Evolutionary conservation across 1,284 basidiomycete species (phyloP), one percentile per base, ranked within the genome.

Genomic region (Papiliotrema laurentii): DNA sequence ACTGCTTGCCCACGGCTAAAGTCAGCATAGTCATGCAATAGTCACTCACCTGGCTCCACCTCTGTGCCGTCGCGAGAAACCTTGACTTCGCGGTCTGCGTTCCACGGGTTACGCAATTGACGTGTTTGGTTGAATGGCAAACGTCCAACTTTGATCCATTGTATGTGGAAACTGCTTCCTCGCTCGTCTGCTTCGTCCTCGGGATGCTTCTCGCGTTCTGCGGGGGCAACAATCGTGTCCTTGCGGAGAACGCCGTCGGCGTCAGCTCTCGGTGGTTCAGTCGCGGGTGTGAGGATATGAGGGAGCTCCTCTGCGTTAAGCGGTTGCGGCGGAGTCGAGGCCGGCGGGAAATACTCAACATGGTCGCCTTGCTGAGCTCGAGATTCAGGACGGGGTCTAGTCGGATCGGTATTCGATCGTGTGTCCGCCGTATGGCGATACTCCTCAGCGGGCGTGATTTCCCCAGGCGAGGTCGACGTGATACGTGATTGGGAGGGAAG

Each of bases 1-100:
- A n/a, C 18, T 36, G 52, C 21, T 7, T 47, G 24, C 14, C 57
- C 43, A 19, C 37, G 38, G 22, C 14, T 35, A 36, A 18, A 6
- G 31, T 44, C 43, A 25, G 27, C 22, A 30, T 28, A 27, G 18
- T 7, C 43, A 5, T 7, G 19, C 6, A 35, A 31, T 19, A 22
- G 7, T 10, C 24, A 69, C 70, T 64, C 53, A 73, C 72, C 67
- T 1, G 91, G 89, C 69, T 94, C 91, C 22, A 96, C 72, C 71
- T 96, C 91, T 1, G 91, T 94, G 13, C 91, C 91, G 64, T 96
- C 91, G 46, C 90, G 79, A 11, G 89, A 94, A 10, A 92, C 85
- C 76, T 93, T 94, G 55, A 94, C 82, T 68, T 94, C 89, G 42
- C 87, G 78, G 54, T 87, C 87, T 63, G 89, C 84, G 58, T 94